A percentile compares a stretch with the other conserved stretches of the same genome.
phyloP scores from a whole-genome alignment of 805 yeast species.

The Candida quercuum region DNA sequence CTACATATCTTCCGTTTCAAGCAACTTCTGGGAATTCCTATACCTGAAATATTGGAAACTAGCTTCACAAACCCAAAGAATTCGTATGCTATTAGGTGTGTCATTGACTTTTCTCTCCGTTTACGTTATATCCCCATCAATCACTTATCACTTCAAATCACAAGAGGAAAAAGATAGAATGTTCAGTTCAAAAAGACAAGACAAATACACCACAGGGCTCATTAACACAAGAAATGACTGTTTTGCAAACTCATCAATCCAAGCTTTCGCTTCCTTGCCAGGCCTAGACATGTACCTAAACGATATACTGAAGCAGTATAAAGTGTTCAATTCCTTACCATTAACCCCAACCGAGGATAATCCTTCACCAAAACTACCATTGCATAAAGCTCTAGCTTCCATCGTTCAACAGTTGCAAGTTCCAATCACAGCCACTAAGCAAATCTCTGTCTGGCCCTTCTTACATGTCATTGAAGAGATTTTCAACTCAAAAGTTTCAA shows the following conservation, averaged over 20 bases:
- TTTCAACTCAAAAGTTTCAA: conserved; percentile 67
- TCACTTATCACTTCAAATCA: conserved; percentile 15
- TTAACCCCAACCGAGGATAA: conserved; percentile 7
- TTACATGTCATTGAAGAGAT: conserved; percentile 67
- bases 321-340: conserved; percentile 8
- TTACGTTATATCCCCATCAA: conserved; percentile 27
- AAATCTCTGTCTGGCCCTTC: conserved; percentile 74
- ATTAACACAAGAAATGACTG: conserved; percentile 83
- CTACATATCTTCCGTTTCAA: conserved; percentile 10
- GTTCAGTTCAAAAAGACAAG: conserved; percentile 50
- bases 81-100: conserved; percentile 20
- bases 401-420: conserved; percentile 56
- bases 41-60: conserved; percentile 21
- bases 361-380: conserved; percentile 36
- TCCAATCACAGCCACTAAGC: conserved; percentile 45
- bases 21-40: conserved; percentile 7
- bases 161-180: conserved; percentile 19
- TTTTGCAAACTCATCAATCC: conserved; percentile 85
- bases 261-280: conserved; percentile 65
- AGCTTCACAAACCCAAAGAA: conserved; percentile 5
- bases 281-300: conserved; percentile 53
- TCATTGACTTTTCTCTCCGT: conserved; percentile 21
- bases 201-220: conserved; percentile 75
- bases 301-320: conserved; percentile 23
- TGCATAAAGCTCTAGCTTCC: conserved; percentile 53